Conservation (phyloP, 2,329 filamentous ascomycete genomes). For the Anthostomella pinea region DNA sequence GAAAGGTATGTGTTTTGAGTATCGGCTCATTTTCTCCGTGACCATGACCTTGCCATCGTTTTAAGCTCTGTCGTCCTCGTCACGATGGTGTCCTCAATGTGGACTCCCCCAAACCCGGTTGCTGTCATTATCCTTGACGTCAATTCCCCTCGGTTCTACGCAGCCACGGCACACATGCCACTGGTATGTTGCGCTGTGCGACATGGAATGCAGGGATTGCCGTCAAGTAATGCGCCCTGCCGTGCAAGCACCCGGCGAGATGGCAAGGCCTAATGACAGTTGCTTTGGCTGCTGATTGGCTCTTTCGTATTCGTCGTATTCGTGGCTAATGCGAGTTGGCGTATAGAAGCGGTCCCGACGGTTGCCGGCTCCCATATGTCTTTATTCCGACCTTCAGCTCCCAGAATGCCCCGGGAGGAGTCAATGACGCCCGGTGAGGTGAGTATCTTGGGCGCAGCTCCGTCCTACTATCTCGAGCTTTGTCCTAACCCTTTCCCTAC, state of each 20-base stretch:
- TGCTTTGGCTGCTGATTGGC: constrained; percentile 24
- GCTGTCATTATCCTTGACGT: not conserved
- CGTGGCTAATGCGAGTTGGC: constrained; percentile 35
- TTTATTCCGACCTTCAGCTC: constrained; percentile 78
- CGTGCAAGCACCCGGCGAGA: constrained; percentile 9
- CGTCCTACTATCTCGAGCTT: constrained; percentile 11
- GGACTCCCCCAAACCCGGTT: not conserved
- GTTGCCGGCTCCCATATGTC: constrained; percentile 98
- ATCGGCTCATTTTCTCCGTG: not conserved
- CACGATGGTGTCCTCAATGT: not conserved
- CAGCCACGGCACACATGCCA: constrained; percentile 8
- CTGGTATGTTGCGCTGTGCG: constrained; percentile 4
- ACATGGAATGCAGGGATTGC: constrained; percentile 12
- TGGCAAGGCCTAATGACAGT: constrained; percentile 10
- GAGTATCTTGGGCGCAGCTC: constrained; percentile 9
- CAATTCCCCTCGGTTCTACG: not conserved
- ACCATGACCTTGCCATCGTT: not conserved
- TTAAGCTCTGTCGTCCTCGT: not conserved
- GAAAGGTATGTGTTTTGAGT: constrained; percentile 59
- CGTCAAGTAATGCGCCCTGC: constrained; percentile 18
- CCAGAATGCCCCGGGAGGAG: constrained; percentile 59
- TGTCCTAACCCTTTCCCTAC: constrained; percentile 21
- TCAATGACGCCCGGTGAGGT: constrained; percentile 43
- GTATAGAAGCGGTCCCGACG: constrained; percentile 65
- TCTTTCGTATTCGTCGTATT: constrained; percentile 11